phyloP scores from a whole-genome alignment of 306 rosid genomes.

The Adenanthera pavonina region DNA sequence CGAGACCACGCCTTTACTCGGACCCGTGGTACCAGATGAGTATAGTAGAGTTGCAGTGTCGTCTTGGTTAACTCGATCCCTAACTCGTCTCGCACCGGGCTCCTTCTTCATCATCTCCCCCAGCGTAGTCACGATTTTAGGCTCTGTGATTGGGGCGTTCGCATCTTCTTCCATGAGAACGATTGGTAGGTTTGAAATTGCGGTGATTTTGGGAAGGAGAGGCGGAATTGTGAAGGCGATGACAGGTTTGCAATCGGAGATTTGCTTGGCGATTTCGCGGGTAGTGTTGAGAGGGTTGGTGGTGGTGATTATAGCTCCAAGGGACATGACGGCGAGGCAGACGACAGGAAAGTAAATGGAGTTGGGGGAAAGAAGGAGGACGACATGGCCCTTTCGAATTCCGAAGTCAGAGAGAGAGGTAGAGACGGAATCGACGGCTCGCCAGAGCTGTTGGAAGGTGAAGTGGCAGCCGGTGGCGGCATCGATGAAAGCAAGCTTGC shows the following conservation, averaged over 20 bases:
- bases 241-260: slow-evolving; percentile 71
- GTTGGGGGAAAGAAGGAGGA: slow-evolving; percentile 85
- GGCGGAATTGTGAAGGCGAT: slow-evolving; percentile 73
- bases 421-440: slow-evolving; percentile 61
- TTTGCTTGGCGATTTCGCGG: slow-evolving; percentile 77
- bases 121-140: slow-evolving; percentile 42
- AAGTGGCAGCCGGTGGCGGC: slow-evolving; percentile 72
- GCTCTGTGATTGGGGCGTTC: neutral
- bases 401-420: slow-evolving; percentile 65
- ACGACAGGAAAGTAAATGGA: slow-evolving; percentile 79
- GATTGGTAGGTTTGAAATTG: slow-evolving; percentile 52
- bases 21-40: slow-evolving; percentile 92
- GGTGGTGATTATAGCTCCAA: slow-evolving; percentile 91
- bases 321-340: slow-evolving; percentile 83
- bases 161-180: slow-evolving; percentile 57
- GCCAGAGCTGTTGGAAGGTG: slow-evolving; percentile 74
- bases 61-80: slow-evolving; percentile 63
- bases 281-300: slow-evolving; percentile 90
- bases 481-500: slow-evolving; percentile 75
- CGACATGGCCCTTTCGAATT: slow-evolving; percentile 72
- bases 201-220: slow-evolving; percentile 61
- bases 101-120: slow-evolving; percentile 58
- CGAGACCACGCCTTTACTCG: slow-evolving; percentile 87
- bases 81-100: slow-evolving; percentile 34
- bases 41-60: slow-evolving; percentile 87